These are phyloP conservation scores for Trebouxiophyceae sp. DNA, from an alignment of 163 green algal genomes.

Conservation along the genomic window DNA sequence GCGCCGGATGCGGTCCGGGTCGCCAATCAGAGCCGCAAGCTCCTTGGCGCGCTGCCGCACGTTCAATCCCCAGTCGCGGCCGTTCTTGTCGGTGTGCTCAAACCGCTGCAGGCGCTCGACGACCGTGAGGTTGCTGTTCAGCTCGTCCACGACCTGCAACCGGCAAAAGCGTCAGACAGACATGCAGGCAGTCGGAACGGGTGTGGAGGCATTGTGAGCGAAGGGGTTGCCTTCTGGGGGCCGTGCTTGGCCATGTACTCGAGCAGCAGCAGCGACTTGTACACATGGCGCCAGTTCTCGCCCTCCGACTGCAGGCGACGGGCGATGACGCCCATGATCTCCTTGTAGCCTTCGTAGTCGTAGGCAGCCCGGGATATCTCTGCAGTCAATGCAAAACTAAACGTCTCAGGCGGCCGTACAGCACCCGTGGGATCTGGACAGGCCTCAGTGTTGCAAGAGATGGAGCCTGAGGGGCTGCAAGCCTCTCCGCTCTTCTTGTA, in stretches of 20 bases:
- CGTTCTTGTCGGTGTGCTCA: constrained; percentile 73
- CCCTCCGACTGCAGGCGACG: constrained; percentile 51
- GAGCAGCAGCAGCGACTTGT: constrained; percentile 89
- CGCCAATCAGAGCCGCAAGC: constrained; percentile 56
- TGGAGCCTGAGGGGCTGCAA: neutral
- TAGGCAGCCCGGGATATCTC: constrained; percentile 55
- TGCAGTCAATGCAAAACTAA: neutral
- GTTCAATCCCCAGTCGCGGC: constrained; percentile 77
- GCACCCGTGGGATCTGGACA: neutral
- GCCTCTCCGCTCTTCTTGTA: neutral
- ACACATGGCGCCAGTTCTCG: constrained; percentile 86
- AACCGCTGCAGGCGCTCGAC: constrained; percentile 76
- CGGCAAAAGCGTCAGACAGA: neutral
- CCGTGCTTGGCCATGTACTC: constrained; percentile 88
- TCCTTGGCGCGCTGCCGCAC: constrained; percentile 80
- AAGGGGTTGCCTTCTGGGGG: constrained; percentile 34
- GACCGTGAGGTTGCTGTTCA: constrained; percentile 41
- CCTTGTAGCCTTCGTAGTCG: constrained; percentile 56
- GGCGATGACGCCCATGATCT: constrained; percentile 64
- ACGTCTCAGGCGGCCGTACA: neutral
- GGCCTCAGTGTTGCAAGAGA: too few species aligned
- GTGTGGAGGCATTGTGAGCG: neutral
- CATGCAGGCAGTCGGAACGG: neutral
- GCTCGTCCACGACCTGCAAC: constrained; percentile 50
- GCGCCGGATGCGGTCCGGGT: constrained; percentile 44